Conservation (phyloP, 2,329 filamentous ascomycete species). For the Aspergillus sp. region DNA sequence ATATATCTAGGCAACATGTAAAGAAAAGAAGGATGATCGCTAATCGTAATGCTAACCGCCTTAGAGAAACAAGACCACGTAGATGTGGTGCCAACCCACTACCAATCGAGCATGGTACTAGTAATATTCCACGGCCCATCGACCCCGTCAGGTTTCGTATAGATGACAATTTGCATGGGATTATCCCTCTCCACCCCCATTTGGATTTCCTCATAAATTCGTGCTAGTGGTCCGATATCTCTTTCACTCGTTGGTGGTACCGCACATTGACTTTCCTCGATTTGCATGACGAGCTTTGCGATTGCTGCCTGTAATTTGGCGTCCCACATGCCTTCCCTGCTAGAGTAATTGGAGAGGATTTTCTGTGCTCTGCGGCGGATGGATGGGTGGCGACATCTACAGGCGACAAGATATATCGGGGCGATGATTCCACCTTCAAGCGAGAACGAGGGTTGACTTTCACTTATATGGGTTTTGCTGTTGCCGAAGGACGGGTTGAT, state of each 20-base stretch:
- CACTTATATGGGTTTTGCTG: neutral
- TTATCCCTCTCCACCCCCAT: neutral
- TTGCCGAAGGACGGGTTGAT: neutral
- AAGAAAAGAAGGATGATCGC: neutral
- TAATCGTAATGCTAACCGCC: neutral
- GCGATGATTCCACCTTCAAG: slow-evolving; percentile 33
- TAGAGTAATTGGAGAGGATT: slow-evolving; percentile 9
- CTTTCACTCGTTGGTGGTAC: slow-evolving; percentile 12
- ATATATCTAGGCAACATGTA: neutral
- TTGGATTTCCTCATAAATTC: slow-evolving; percentile 1
- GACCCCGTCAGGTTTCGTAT: neutral
- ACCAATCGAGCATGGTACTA: neutral
- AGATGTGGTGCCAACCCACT: neutral
- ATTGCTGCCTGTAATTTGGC: slow-evolving; percentile 5
- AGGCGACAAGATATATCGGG: slow-evolving; percentile 33
- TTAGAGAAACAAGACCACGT: neutral
- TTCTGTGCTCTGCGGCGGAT: slow-evolving; percentile 32
- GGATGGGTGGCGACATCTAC: slow-evolving; percentile 31
- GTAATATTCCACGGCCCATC: slow-evolving; percentile 1
- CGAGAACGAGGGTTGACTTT: slow-evolving; percentile 5
- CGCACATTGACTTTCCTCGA: slow-evolving; percentile 16
- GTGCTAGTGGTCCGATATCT: neutral
- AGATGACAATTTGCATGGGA: neutral
- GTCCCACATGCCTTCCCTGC: slow-evolving; percentile 19
- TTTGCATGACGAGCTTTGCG: slow-evolving; percentile 12